These are phyloP conservation scores for Solanum bulbocastanum DNA, from an alignment of 257 asterid species.

Conservation along the genomic window DNA sequence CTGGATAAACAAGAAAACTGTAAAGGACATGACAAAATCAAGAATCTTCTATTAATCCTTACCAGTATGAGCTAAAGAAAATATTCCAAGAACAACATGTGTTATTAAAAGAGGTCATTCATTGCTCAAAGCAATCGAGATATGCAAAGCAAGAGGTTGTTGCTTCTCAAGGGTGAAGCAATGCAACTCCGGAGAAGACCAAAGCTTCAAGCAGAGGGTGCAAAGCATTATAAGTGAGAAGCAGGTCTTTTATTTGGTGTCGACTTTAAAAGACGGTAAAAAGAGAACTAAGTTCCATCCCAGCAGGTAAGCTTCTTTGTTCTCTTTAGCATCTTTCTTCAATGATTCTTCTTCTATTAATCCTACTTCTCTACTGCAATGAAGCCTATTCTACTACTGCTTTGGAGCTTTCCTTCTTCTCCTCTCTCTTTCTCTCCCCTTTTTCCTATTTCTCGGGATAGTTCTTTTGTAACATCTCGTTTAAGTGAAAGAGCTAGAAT, in stretches of 20 bases:
- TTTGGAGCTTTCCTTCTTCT: neutral
- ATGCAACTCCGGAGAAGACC: neutral
- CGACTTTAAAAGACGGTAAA: neutral
- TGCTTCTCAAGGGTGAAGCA: neutral
- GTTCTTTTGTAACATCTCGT: neutral
- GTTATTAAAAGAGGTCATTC: neutral
- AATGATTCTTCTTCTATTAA: neutral
- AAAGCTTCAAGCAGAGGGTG: neutral
- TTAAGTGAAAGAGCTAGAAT: too few relatives aligned
- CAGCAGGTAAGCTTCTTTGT: neutral
- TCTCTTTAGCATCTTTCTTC: neutral
- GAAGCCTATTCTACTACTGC: neutral
- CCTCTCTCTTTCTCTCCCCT: neutral
- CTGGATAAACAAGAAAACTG: neutral
- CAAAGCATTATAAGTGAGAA: neutral
- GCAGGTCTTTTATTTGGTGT: neutral
- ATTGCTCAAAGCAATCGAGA: neutral
- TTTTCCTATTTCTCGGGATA: neutral
- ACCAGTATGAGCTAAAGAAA: neutral
- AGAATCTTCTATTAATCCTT: neutral
- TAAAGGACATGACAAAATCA: neutral
- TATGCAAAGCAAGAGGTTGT: neutral
- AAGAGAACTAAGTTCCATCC: neutral
- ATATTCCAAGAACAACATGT: neutral
- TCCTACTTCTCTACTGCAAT: neutral